These are phyloP conservation scores for Aspergillus phoenicis DNA, from an alignment of 2,329 filamentous ascomycete genomes.

Conservation along the genomic window DNA sequence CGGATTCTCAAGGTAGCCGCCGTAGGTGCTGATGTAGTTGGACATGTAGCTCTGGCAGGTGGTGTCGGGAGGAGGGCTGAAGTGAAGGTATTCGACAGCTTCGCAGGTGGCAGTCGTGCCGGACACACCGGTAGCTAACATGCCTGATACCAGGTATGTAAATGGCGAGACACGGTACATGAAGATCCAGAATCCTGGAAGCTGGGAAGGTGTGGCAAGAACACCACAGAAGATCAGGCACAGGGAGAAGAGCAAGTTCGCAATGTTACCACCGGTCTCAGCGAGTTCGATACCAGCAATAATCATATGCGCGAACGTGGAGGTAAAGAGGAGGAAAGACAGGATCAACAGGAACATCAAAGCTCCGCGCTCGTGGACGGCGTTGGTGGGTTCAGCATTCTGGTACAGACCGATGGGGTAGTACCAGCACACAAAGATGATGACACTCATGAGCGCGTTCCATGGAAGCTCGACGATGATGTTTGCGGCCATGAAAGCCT, in stretches of 20 bases:
- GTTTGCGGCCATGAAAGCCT: slow-evolving; percentile 70
- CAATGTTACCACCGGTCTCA: slow-evolving; percentile 66
- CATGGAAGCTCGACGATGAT: slow-evolving; percentile 73
- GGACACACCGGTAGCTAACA: slow-evolving; percentile 44
- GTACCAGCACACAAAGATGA: slow-evolving; percentile 69
- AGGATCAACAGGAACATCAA: slow-evolving; percentile 67
- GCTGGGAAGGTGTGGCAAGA: slow-evolving; percentile 55
- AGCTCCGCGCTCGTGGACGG: slow-evolving; percentile 58
- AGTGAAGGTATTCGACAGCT: slow-evolving; percentile 33
- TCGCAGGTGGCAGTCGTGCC: slow-evolving; percentile 35
- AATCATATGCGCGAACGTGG: slow-evolving; percentile 72
- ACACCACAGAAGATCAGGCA: slow-evolving; percentile 61
- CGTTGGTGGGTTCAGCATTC: slow-evolving; percentile 43
- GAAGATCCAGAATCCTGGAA: slow-evolving; percentile 77
- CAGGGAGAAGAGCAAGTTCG: slow-evolving; percentile 62
- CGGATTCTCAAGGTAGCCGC: slow-evolving; percentile 50
- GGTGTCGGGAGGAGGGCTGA: slow-evolving; percentile 57
- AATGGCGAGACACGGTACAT: slow-evolving; percentile 73
- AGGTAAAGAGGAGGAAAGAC: slow-evolving; percentile 70
- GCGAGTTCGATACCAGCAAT: slow-evolving; percentile 71
- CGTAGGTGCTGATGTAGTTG: slow-evolving; percentile 39
- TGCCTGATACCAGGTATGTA: slow-evolving; percentile 60
- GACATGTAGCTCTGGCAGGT: slow-evolving; percentile 61
- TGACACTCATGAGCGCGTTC: slow-evolving; percentile 62
- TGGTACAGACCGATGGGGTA: slow-evolving; percentile 59